Evolutionary conservation across 1,139 yeast species (phyloP).

Genomic region (Wickerhamiella pararugosa): DNA sequence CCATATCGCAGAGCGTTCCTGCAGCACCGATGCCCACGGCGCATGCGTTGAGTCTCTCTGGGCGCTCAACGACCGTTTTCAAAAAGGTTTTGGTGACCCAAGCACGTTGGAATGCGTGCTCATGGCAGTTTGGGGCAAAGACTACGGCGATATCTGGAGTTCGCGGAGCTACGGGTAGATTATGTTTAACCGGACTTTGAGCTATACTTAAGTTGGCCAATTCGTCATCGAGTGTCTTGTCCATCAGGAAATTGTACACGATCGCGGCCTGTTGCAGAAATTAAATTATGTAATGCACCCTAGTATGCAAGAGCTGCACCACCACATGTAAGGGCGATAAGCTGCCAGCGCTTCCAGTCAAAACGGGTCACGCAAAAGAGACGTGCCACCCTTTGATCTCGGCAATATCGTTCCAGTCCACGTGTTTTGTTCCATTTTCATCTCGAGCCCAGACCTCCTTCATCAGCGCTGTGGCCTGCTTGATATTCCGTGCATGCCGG

Average conservation of each 20-base stretch:
- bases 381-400: slow-evolving; percentile 62
- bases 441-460: slow-evolving; percentile 43
- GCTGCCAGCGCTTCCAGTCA: too few relatives aligned
- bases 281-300: neutral
- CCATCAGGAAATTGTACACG: too few relatives aligned
- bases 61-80: slow-evolving; percentile 67
- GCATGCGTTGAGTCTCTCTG: slow-evolving; percentile 63
- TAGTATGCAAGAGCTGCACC: neutral
- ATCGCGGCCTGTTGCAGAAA: too few relatives aligned
- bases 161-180: neutral
- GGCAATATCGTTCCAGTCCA: slow-evolving; percentile 57
- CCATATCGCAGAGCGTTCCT: slow-evolving; percentile 51
- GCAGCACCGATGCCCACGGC: slow-evolving; percentile 72
- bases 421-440: slow-evolving; percentile 31
- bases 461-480: slow-evolving; percentile 43
- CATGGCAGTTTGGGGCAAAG: slow-evolving; percentile 10
- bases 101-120: slow-evolving; percentile 34
- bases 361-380: slow-evolving; percentile 43
- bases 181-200: too few relatives aligned
- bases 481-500: slow-evolving; percentile 55
- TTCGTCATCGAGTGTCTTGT: too few relatives aligned
- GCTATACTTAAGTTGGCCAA: too few relatives aligned
- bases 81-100: slow-evolving; percentile 64
- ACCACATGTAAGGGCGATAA: too few relatives aligned
- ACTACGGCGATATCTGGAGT: slow-evolving; percentile 11